Evolutionary conservation across 2,329 filamentous ascomycete species (phyloP).

Genomic region (Lecanicillium sp.): DNA sequence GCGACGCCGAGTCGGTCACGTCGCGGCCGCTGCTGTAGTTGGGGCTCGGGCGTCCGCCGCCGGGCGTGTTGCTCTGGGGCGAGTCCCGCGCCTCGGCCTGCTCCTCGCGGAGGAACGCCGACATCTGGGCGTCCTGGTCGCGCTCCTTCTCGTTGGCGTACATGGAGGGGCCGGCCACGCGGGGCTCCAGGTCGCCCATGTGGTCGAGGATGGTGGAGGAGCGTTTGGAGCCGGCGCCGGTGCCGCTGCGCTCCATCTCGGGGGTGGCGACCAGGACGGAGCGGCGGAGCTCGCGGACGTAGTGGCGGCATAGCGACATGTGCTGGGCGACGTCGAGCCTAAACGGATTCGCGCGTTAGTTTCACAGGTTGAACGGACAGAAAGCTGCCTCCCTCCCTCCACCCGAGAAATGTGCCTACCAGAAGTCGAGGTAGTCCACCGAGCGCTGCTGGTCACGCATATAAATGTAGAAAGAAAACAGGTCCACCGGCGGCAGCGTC

Average conservation of each 20-base stretch:
- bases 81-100: constrained; percentile 44
- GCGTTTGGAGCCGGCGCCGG: constrained; percentile 62
- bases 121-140: constrained; percentile 83
- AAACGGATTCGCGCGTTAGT: constrained; percentile 14
- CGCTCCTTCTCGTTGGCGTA: constrained; percentile 64
- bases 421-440: constrained; percentile 97
- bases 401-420: constrained; percentile 58
- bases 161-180: constrained; percentile 55
- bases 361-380: background rate
- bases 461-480: constrained; percentile 99
- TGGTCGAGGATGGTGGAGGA: constrained; percentile 75
- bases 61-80: constrained; percentile 42
- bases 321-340: constrained; percentile 99
- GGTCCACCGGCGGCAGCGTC: constrained; percentile 90
- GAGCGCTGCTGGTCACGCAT: constrained; percentile 98
- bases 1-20: constrained; percentile 72
- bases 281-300: constrained; percentile 88
- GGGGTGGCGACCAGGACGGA: constrained; percentile 92
- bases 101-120: constrained; percentile 75
- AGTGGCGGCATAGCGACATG: constrained; percentile 95
- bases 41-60: constrained; percentile 42
- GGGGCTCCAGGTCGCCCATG: constrained; percentile 59
- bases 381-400: background rate
- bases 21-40: constrained; percentile 56
- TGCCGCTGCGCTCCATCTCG: constrained; percentile 66